These are phyloP conservation scores for Solanum chiquidenum DNA, from an alignment of 257 asterid species.

Conservation along the genomic window DNA sequence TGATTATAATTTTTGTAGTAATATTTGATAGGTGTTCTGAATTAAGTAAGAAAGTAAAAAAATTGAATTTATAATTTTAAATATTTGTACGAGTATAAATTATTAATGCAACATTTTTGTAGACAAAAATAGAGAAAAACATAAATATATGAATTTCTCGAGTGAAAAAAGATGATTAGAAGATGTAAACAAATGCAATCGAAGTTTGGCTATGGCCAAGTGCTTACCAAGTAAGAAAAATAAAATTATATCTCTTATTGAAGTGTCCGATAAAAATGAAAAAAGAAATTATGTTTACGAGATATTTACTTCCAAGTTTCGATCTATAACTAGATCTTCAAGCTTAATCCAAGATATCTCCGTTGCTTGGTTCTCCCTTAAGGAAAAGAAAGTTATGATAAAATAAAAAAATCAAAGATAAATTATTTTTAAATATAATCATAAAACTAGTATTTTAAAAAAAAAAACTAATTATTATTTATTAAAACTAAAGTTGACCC, in stretches of 20 bases:
- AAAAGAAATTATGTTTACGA: fast-evolving
- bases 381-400: neutral
- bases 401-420: neutral
- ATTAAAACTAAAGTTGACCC: neutral
- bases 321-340: neutral
- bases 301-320: fast-evolving
- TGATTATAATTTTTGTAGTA: neutral
- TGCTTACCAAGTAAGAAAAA: too few species aligned
- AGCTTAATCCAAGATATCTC: neutral
- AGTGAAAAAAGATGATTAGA: neutral
- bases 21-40: neutral
- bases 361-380: too few species aligned
- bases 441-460: neutral
- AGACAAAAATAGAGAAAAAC: too few species aligned
- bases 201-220: too few species aligned
- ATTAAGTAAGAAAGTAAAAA: neutral
- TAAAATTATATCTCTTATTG: neutral
- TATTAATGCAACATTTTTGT: fast-evolving
- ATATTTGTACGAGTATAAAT: neutral
- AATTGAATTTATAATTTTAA: fast-evolving
- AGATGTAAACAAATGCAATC: too few species aligned
- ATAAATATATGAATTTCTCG: too few species aligned
- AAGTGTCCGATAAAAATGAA: fast-evolving
- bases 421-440: neutral
- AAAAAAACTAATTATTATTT: too few species aligned